Evolutionary conservation across 352 stramenopile species (phyloP).

Genomic region (Phytophthora pinifolia): DNA sequence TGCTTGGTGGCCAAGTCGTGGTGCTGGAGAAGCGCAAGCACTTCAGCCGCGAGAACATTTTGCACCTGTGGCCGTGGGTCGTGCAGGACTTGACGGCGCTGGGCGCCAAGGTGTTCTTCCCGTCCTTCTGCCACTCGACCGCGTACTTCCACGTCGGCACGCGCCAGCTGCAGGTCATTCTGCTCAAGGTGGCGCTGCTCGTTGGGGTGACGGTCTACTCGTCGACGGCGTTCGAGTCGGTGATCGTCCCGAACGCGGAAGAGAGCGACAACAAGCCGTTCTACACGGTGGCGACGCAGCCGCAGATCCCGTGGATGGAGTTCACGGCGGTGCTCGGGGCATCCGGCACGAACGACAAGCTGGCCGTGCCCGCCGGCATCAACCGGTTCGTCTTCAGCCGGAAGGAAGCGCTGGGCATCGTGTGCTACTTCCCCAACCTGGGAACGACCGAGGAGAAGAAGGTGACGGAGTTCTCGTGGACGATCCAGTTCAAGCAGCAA

Average conservation of each 20-base stretch:
- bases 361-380: constrained; percentile 54
- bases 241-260: constrained; percentile 42
- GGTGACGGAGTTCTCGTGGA: constrained; percentile 75
- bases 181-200: constrained; percentile 75
- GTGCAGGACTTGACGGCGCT: constrained; percentile 70
- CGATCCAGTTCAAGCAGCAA: constrained; percentile 64
- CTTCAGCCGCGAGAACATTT: constrained; percentile 80
- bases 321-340: constrained; percentile 66
- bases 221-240: constrained; percentile 49
- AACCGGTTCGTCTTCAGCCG: constrained; percentile 67
- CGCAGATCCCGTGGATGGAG: constrained; percentile 65
- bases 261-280: constrained; percentile 52
- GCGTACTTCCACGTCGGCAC: constrained; percentile 79
- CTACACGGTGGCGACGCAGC: constrained; percentile 63
- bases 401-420: constrained; percentile 68
- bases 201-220: constrained; percentile 61
- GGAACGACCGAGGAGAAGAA: constrained; percentile 61
- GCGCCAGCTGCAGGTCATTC: constrained; percentile 74
- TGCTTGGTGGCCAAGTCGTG: constrained; percentile 65
- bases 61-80: constrained; percentile 80
- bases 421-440: constrained; percentile 78
- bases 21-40: constrained; percentile 72
- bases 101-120: constrained; percentile 74
- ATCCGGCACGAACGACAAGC: constrained; percentile 57
- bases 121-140: constrained; percentile 69